phyloP scores from a whole-genome alignment of 2,329 filamentous ascomycete genomes.

The Geosmithia flava region DNA sequence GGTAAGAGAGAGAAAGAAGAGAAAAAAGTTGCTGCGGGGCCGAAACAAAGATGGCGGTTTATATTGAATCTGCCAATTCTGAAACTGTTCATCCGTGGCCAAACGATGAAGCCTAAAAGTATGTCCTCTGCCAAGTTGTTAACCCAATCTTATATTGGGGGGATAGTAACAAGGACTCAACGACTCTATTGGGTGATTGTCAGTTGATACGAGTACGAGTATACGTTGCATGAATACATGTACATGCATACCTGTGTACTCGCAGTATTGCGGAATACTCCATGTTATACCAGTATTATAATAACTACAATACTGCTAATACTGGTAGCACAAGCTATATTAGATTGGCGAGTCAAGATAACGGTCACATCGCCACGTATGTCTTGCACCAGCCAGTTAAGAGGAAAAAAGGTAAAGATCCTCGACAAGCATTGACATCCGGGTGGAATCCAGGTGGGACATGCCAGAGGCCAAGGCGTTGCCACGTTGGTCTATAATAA shows the following conservation, averaged over 20 bases:
- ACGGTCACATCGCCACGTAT: not conserved
- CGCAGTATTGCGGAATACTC: no score
- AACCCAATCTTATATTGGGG: no score
- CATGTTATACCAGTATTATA: not conserved
- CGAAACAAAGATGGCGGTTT: not conserved
- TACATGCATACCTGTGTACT: no score
- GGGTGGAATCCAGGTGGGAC: no score
- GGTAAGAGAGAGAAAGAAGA: not conserved
- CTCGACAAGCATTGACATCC: no score
- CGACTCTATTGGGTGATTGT: not conserved
- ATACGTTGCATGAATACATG: not conserved
- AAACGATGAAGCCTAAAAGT: not conserved
- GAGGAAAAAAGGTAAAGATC: no score
- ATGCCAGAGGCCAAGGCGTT: not conserved
- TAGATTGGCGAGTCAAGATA: not conserved
- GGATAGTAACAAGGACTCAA: not conserved
- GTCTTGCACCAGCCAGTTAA: not conserved
- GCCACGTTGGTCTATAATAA: no score
- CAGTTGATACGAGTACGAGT: not conserved
- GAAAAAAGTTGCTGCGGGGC: not conserved
- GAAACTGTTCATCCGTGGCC: not conserved
- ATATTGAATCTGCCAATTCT: not conserved
- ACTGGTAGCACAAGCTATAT: not conserved
- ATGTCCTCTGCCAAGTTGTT: not conserved
- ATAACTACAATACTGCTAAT: not conserved